Conservation (phyloP, 331 rosid species). For the Quercus phellos region DNA sequence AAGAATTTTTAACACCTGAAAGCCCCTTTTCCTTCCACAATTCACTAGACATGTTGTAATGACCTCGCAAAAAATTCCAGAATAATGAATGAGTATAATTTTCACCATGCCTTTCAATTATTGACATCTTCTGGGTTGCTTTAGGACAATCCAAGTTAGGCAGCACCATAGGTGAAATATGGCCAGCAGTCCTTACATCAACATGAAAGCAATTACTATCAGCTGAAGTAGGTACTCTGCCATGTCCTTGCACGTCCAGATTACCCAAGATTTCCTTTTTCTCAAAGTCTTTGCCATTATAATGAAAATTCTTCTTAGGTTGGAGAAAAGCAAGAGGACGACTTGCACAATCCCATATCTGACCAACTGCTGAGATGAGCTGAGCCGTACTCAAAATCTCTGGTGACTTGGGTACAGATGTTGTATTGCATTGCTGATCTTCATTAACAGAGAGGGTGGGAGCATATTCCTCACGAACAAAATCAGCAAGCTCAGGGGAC, state of each 20-base stretch:
- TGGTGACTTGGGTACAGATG: constrained; percentile 33
- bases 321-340: constrained; percentile 45
- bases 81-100: constrained; percentile 39
- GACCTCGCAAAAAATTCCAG: constrained; percentile 28
- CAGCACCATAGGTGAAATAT: constrained; percentile 27
- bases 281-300: constrained; percentile 23
- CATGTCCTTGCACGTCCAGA: constrained; percentile 36
- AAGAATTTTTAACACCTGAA: constrained; percentile 35
- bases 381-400: constrained; percentile 50
- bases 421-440: constrained; percentile 29
- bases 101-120: constrained; percentile 30
- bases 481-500: constrained; percentile 36
- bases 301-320: constrained; percentile 27
- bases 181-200: constrained; percentile 14
- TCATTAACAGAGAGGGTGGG: constrained; percentile 28
- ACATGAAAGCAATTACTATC: constrained; percentile 23
- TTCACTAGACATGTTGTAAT: constrained; percentile 23
- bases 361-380: constrained; percentile 60
- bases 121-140: constrained; percentile 47
- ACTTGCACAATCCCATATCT: constrained; percentile 67
- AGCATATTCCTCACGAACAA: constrained; percentile 33
- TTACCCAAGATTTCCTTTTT: constrained; percentile 28
- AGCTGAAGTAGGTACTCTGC: constrained; percentile 23
- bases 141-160: constrained; percentile 33
- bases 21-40: constrained; percentile 34